Evolutionary conservation across 2,329 filamentous ascomycete species (phyloP), one percentile per base, ranked within the genome.

Genomic region (Penicillium sp.): DNA sequence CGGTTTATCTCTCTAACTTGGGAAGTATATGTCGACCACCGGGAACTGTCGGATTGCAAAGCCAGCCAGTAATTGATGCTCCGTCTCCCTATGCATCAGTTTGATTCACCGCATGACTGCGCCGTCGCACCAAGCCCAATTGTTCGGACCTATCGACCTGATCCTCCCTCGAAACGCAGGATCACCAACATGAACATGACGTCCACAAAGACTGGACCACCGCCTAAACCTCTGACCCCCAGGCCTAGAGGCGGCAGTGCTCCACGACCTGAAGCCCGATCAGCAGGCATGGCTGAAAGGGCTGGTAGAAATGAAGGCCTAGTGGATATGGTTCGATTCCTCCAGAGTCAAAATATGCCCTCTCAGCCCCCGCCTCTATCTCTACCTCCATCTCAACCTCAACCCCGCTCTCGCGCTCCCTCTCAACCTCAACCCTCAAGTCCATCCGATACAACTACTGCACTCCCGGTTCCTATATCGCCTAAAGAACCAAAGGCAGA

Each of bases 291-390:
- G 32, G 68, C 68, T n/a, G 65, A 68, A 52, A 61, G 63, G 53
- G 61, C 61, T 40, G 61, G 64, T 49, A 67, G 65, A 38, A 71
- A 65, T 52, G 72, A 75, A 40, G 68, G 66, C 50, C 57, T 74
- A 26, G 62, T 68, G 31, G 73, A 75, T 43, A 65, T 75, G 13
- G 66, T 74, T 40, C 69, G 65, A 39, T 73, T 74, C 58, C 72
- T 75, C 38, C 72, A 74, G 50, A 61, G 65, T 5, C 67, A 68
- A 46, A 66, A 66, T 49, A 53, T 53, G 18, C 56, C 69, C 6
- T 52, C 62, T 14, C 26, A 34, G 11, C 14, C 22, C 42, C 52
- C 35, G 46, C 53, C 52, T 46, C 50, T 49, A 51, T 43, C 58
- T 26, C 53, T 52, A 11, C 50, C 61, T 48, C 49, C 56, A 22